Evolutionary conservation across 805 yeast genomes (phyloP), one percentile per base, ranked within the genome.

Genomic region (Lipomyces orientalis): DNA sequence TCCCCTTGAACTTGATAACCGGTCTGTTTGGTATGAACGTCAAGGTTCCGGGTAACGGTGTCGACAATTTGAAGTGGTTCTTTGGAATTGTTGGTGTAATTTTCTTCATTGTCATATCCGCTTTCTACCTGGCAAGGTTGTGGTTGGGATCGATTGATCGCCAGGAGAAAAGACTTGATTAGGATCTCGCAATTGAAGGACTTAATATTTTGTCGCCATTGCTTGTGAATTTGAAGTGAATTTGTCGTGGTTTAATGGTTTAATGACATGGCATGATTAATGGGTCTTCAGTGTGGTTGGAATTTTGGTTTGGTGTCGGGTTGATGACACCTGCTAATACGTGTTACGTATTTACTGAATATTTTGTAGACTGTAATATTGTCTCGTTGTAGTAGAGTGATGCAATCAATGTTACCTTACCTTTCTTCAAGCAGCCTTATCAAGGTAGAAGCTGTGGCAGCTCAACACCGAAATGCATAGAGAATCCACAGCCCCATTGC

Each of bases 21-120:
- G 97, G 98, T 77, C 76, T 93, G 70, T 94, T 94, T 79, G 98
- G 98, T 75, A 94, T 94, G 99, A 94, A 94, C 78, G 98, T 94
- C 22, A 79, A 74, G 12, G 90, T 94, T 35, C 98, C 98, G 0
- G 97, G 97, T 35, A 79, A 84, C 67, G 80, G 73, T 14, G 67
- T 54, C 25, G 73, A 69, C 1, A 80, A 79, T 56, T 78, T 83
- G 52, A 85, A 81, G 1, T 90, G 95, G 91, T 91, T 86, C 76
- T 87, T 86, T 76, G 90, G 91, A 55, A 87, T 89, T 67, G 75
- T 88, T 6, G 90, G 88, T 9, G 79, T 85, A 31, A 76, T 88
- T 69, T 66, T 85, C 12, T 70, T 79, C 4, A 64, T 85, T 56
- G 84, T 82, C n/a, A 55, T 79, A 8, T 54, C 71, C 0, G 80